Evolutionary conservation across 1,139 yeast species (phyloP).

Genomic region (Yamadazyma friedrichii): DNA sequence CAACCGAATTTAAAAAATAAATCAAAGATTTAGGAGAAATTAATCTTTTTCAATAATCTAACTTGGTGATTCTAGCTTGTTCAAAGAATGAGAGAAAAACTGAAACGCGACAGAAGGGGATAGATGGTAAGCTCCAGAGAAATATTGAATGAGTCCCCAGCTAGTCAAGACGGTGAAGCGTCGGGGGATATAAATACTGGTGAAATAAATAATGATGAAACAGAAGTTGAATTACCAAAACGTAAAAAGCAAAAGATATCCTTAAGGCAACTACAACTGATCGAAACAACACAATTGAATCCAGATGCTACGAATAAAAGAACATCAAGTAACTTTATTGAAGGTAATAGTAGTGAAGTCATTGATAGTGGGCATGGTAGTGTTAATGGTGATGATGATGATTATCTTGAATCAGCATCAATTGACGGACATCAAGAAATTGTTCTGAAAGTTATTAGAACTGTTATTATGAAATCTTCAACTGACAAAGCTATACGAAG

Average conservation of each 20-base stretch:
- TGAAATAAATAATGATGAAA: background rate
- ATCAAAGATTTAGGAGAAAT: too few relatives aligned
- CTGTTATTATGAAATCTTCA: conserved; percentile 6
- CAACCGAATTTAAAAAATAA: too few relatives aligned
- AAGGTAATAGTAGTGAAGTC: background rate
- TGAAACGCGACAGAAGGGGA: background rate
- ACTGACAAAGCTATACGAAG: conserved; percentile 5
- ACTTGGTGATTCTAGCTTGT: too few relatives aligned
- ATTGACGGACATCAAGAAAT: conserved; percentile 1
- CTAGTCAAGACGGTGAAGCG: too few relatives aligned
- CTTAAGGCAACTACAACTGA: background rate
- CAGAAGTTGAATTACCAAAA: background rate
- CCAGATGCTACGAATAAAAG: background rate
- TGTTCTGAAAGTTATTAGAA: background rate
- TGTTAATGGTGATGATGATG: background rate
- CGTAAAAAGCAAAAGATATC: conserved; percentile 6
- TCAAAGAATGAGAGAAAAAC: background rate
- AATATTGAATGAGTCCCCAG: too few relatives aligned
- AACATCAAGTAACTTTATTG: background rate
- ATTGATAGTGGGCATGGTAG: background rate
- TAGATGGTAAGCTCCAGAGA: background rate
- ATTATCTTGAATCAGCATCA: background rate
- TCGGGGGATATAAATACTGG: too few relatives aligned
- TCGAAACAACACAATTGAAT: conserved; percentile 3
- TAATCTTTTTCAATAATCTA: too few relatives aligned